These are phyloP conservation scores for Russula griseocarnosa DNA, from an alignment of 768 basidiomycete genomes.

Conservation along the genomic window DNA sequence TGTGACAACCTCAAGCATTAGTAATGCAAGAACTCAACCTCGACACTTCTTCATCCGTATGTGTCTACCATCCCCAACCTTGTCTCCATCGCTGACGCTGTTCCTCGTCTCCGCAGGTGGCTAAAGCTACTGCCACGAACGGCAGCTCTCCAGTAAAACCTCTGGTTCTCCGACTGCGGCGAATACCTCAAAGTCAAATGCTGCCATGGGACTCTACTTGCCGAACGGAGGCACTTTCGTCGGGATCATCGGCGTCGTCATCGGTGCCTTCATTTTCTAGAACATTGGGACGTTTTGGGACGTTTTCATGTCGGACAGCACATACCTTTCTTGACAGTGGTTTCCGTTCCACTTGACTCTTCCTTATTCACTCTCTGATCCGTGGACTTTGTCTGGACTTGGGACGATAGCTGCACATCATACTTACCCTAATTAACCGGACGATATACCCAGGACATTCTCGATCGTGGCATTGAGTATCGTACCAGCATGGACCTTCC, in stretches of 20 bases:
- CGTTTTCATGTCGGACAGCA: neutral
- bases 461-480: neutral
- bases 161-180: neutral
- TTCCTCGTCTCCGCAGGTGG: neutral
- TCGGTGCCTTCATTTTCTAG: slow-evolving; percentile 11
- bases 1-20: slow-evolving; percentile 47
- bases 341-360: neutral
- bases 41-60: slow-evolving; percentile 12
- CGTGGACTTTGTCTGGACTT: slow-evolving; percentile 1
- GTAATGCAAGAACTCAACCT: slow-evolving; percentile 36
- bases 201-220: neutral
- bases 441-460: neutral
- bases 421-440: neutral
- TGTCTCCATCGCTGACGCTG: neutral
- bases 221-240: neutral
- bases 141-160: neutral
- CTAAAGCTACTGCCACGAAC: neutral
- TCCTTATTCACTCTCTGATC: neutral
- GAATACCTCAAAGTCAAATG: slow-evolving; percentile 2
- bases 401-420: neutral
- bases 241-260: neutral
- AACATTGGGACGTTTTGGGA: neutral
- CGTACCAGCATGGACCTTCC: neutral
- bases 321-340: neutral
- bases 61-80: neutral